Evolutionary conservation across 1,139 yeast species (phyloP).

Genomic region (Candida sp.): DNA sequence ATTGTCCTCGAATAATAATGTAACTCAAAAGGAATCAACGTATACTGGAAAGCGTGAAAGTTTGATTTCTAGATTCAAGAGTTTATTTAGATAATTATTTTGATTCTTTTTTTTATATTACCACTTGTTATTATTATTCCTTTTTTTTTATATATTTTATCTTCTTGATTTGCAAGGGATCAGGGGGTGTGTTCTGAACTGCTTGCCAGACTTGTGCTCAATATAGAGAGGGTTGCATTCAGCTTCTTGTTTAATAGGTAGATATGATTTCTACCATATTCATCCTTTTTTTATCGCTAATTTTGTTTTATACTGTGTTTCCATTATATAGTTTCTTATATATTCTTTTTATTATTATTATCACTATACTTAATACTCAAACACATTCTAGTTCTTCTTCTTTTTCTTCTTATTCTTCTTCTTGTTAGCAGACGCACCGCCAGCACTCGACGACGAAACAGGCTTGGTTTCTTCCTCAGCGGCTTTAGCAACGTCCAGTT

Average conservation of each 20-base stretch:
- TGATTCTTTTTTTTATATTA: background rate
- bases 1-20: conserved; percentile 4
- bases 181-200: too few species aligned
- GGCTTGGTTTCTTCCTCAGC: conserved; percentile 5
- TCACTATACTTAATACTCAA: background rate
- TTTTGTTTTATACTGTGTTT: conserved; percentile 1
- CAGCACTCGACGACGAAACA: conserved; percentile 5
- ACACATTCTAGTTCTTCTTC: conserved; percentile 24
- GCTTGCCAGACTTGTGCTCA: too few species aligned
- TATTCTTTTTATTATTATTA: background rate
- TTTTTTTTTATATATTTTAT: background rate
- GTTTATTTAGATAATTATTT: conserved; percentile 32
- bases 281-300: background rate
- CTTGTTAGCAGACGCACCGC: conserved; percentile 14
- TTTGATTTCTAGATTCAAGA: conserved; percentile 36
- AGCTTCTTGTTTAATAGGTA: conserved; percentile 2
- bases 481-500: conserved; percentile 5
- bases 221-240: background rate
- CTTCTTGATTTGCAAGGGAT: background rate
- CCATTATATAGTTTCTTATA: background rate
- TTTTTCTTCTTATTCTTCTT: conserved; percentile 29
- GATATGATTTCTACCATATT: background rate
- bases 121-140: background rate
- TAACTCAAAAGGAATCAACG: conserved; percentile 1
- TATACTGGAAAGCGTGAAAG: conserved; percentile 24